phyloP scores from a whole-genome alignment of 805 yeast genomes.

The Pichia thaimueangensis region DNA sequence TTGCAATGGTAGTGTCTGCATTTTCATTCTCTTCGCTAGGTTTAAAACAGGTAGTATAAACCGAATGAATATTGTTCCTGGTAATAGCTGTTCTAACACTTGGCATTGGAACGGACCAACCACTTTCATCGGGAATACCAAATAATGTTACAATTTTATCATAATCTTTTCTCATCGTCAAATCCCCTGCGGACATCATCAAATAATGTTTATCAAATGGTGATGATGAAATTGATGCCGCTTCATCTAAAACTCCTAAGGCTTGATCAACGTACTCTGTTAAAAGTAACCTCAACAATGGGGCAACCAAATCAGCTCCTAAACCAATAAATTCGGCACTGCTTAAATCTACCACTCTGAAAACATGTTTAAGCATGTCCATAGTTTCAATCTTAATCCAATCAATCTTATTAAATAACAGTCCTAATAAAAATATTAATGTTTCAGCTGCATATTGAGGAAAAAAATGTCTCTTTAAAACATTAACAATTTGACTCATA shows the following conservation, averaged over 20 bases:
- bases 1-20: too few relatives aligned
- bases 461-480: constrained; percentile 62
- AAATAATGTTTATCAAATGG: constrained; percentile 86
- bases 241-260: constrained; percentile 81
- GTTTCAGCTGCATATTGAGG: constrained; percentile 69
- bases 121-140: constrained; percentile 91
- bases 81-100: constrained; percentile 84
- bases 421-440: constrained; percentile 68
- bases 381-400: constrained; percentile 83
- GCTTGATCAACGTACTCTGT: constrained; percentile 90
- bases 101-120: constrained; percentile 98
- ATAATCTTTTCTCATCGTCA: constrained; percentile 69
- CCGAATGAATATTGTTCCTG: constrained; percentile 91
- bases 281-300: constrained; percentile 67
- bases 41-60: constrained; percentile 74
- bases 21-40: constrained; percentile 26
- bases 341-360: constrained; percentile 72
- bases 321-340: constrained; percentile 77
- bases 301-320: constrained; percentile 93
- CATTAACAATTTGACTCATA: constrained; percentile 67
- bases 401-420: constrained; percentile 64
- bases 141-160: constrained; percentile 84
- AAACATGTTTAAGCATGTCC: constrained; percentile 62
- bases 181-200: constrained; percentile 84
- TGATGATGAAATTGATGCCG: constrained; percentile 80